Conservation (phyloP, 1,284 basidiomycete species). For the Moesziomyces sp. region DNA sequence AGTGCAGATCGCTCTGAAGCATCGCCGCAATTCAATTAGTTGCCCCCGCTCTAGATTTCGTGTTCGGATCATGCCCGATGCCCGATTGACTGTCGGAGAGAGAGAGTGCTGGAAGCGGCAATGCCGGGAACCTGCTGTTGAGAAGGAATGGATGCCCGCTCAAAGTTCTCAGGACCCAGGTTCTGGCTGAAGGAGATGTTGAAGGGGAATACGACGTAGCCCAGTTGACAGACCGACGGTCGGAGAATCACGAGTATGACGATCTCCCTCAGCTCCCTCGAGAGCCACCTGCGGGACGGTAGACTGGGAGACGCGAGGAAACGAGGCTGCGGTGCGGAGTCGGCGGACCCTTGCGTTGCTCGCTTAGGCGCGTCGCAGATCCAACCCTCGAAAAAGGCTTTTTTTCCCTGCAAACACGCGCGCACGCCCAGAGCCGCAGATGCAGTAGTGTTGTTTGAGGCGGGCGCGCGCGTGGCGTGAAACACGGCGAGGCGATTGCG, state of each 20-base stretch:
- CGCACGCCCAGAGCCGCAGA: too few species aligned
- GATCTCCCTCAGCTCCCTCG: neutral
- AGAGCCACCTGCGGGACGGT: neutral
- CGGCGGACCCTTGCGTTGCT: conserved; percentile 10
- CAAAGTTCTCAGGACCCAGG: too few species aligned
- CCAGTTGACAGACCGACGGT: conserved; percentile 2
- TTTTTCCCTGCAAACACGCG: neutral
- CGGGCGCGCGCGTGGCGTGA: neutral
- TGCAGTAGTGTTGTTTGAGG: too few species aligned
- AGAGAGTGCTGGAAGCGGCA: too few species aligned
- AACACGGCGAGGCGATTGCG: neutral
- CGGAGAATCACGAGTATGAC: too few species aligned
- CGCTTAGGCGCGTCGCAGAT: conserved; percentile 26
- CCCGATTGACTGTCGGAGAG: too few species aligned
- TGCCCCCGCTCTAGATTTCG: neutral
- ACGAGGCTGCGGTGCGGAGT: neutral
- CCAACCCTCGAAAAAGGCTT: neutral
- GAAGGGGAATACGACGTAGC: conserved; percentile 16
- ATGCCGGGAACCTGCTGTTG: too few species aligned
- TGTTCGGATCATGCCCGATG: too few species aligned
- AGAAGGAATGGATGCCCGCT: too few species aligned
- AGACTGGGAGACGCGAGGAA: conserved; percentile 1
- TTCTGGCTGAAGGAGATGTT: neutral
- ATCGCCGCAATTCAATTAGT: neutral
- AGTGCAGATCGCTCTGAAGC: conserved; percentile 12